Base-by-base conservation (phyloP, 2,329 filamentous ascomycete species). In the Geosmithia flava region DNA sequence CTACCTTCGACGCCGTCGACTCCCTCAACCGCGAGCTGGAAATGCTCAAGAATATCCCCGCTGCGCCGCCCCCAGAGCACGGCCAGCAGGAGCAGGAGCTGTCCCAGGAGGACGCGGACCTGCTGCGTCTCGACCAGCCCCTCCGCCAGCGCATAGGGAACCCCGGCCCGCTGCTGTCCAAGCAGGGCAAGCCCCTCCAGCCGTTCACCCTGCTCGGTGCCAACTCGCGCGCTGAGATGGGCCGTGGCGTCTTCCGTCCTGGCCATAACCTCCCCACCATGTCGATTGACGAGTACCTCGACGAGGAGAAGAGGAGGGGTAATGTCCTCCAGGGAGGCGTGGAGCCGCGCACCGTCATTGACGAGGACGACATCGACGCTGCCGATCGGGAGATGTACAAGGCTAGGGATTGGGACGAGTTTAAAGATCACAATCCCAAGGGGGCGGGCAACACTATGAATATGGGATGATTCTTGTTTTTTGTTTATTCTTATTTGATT, bases 211-310 rank as follows among this genome's bases (percentile, higher is more conserved):
- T 98, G 20, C 73, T 94, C 4, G 83, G 84, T 50, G 47, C 51
- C 19, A 39, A 44, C 40, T 83, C 75, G 54, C 78, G 93, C 39
- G 80, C 87, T 52, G 82, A 88, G 52, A 66, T 95, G 50, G 78
- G 82, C 51, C 74, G 82, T 50, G 85, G 85, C 2, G 91, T 98
- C 1, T 98, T 98, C 66, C 77, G 87, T 48, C 80, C 88, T 0
- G 88, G 93, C 7, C 93, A 98, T 62, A 96, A 87, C 65, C 69
- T 98, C 50, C 93, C 93, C 1, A 97, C 93, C 3, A 97, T 98
- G 93, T 87, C 81, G 1, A 96, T 98, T 52, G 93, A 98, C 56
- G 93, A 98, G 68, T 98, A 97, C 60, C 72, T 98, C 16, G 93
- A 94, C 47, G 91, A 97, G 65, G 93, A 97, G 69, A 77, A 78